Evolutionary conservation across 2,329 filamentous ascomycete genomes (phyloP).

Genomic region (Ceratocystis lukuohia): DNA sequence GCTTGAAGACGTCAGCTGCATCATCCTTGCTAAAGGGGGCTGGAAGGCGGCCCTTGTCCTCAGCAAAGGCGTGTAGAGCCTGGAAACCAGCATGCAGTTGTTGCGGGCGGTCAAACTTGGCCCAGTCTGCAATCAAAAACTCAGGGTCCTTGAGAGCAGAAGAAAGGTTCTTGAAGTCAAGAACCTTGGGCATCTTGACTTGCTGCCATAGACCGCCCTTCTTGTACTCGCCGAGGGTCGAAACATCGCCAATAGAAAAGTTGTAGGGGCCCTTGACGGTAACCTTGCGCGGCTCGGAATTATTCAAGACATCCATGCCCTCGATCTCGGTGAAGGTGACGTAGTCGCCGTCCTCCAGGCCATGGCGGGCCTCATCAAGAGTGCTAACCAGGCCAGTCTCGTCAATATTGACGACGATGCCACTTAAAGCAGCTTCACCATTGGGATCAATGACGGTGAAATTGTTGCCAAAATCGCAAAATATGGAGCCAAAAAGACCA

Average conservation of each 20-base stretch:
- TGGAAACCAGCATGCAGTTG: slow-evolving; percentile 89
- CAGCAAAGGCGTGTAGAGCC: slow-evolving; percentile 74
- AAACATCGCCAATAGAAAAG: slow-evolving; percentile 91
- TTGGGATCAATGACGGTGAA: slow-evolving; percentile 84
- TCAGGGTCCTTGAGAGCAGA: slow-evolving; percentile 75
- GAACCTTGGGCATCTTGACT: slow-evolving; percentile 94
- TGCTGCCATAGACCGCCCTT: slow-evolving; percentile 83
- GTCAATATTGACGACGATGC: slow-evolving; percentile 82
- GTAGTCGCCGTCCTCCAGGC: slow-evolving; percentile 89
- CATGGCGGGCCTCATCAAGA: slow-evolving; percentile 86
- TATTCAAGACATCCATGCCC: slow-evolving; percentile 82
- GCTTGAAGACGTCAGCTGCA: slow-evolving; percentile 61
- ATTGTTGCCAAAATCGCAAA: slow-evolving; percentile 92
- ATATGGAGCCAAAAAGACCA: slow-evolving; percentile 87
- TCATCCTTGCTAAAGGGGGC: slow-evolving; percentile 74
- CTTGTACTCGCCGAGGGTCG: slow-evolving; percentile 72
- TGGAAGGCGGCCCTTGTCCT: slow-evolving; percentile 61
- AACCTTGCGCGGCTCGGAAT: slow-evolving; percentile 72
- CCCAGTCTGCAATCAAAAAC: slow-evolving; percentile 83
- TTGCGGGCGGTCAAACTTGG: slow-evolving; percentile 89
- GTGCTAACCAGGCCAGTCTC: slow-evolving; percentile 85
- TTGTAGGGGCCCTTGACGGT: slow-evolving; percentile 93
- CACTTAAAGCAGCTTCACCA: slow-evolving; percentile 73
- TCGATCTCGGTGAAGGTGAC: slow-evolving; percentile 89
- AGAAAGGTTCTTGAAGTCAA: slow-evolving; percentile 76